Conservation (phyloP, 805 yeast species). For the Osmozyma mogii region DNA sequence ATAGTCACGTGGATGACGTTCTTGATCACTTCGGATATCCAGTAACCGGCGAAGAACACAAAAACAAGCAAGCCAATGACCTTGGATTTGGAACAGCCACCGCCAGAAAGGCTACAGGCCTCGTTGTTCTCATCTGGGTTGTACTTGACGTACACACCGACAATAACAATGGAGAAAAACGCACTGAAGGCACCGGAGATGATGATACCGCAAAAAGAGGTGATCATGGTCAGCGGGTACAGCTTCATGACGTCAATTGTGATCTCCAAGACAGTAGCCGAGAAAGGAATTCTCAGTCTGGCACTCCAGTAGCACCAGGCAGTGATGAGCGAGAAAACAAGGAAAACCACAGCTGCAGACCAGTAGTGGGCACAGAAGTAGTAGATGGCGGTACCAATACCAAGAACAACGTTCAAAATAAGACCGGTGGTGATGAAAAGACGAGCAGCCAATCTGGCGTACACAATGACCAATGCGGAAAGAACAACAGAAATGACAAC, state of each 20-base stretch:
- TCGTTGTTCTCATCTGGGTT: slow-evolving; percentile 47
- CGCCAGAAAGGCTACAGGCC: slow-evolving; percentile 49
- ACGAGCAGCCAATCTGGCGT: slow-evolving; percentile 60
- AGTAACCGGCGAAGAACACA: slow-evolving; percentile 77
- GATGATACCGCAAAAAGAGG: slow-evolving; percentile 53
- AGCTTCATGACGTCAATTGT: slow-evolving; percentile 71
- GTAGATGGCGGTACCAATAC: slow-evolving; percentile 70
- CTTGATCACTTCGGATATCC: slow-evolving; percentile 73
- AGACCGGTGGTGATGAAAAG: slow-evolving; percentile 64
- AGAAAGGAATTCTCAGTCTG: slow-evolving; percentile 64
- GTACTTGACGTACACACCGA: slow-evolving; percentile 72
- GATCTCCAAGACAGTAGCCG: slow-evolving; percentile 59
- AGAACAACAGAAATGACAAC: slow-evolving; percentile 52
- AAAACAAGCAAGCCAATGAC: slow-evolving; percentile 64
- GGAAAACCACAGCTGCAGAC: slow-evolving; percentile 72
- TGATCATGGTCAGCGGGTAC: slow-evolving; percentile 61
- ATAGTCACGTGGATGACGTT: slow-evolving; percentile 76
- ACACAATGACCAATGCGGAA: slow-evolving; percentile 45
- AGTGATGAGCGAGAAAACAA: slow-evolving; percentile 54
- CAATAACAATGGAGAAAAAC: slow-evolving; percentile 59
- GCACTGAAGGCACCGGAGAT: slow-evolving; percentile 56
- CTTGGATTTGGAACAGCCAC: slow-evolving; percentile 45
- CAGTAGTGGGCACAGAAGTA: slow-evolving; percentile 62
- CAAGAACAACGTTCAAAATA: slow-evolving; percentile 55
- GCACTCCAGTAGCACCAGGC: slow-evolving; percentile 70